Evolutionary conservation across 352 stramenopile genomes (phyloP).

Genomic region (Peronospora farinosa): DNA sequence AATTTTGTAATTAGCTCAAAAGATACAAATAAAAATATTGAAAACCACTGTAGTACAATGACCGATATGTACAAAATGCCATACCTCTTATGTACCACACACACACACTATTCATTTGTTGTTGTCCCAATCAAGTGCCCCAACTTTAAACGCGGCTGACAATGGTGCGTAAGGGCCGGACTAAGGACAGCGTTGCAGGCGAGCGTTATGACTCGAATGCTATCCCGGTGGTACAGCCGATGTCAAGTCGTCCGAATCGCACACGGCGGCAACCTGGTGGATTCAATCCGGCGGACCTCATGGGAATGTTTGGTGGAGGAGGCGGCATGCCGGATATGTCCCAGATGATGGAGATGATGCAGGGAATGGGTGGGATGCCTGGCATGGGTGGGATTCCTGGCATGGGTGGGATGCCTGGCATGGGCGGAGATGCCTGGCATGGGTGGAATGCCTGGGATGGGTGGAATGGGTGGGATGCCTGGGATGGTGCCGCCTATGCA

Average conservation of each 20-base stretch:
- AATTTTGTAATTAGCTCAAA: no score
- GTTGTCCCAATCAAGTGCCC: not conserved
- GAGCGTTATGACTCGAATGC: slow-evolving; percentile 84
- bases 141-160: not conserved
- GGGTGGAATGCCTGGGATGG: slow-evolving; percentile 22
- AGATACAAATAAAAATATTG: no score
- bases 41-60: no score
- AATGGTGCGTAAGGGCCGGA: slow-evolving; percentile 58
- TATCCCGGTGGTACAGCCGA: slow-evolving; percentile 29
- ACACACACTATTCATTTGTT: not conserved
- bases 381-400: slow-evolving; percentile 34
- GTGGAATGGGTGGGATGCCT: slow-evolving; percentile 36
- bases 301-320: slow-evolving; percentile 42
- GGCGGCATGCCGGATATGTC: slow-evolving; percentile 50
- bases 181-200: slow-evolving; percentile 71
- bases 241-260: slow-evolving; percentile 22
- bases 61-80: no score
- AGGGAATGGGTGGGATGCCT: slow-evolving; percentile 44
- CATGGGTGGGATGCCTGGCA: slow-evolving; percentile 41
- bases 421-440: slow-evolving; percentile 15
- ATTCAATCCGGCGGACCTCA: slow-evolving; percentile 51
- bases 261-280: slow-evolving; percentile 31
- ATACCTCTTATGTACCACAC: no score
- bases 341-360: slow-evolving; percentile 59
- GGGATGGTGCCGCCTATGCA: slow-evolving; percentile 44